phyloP scores from a whole-genome alignment of 305 asterid species.

The Ilex paraguariensis region DNA sequence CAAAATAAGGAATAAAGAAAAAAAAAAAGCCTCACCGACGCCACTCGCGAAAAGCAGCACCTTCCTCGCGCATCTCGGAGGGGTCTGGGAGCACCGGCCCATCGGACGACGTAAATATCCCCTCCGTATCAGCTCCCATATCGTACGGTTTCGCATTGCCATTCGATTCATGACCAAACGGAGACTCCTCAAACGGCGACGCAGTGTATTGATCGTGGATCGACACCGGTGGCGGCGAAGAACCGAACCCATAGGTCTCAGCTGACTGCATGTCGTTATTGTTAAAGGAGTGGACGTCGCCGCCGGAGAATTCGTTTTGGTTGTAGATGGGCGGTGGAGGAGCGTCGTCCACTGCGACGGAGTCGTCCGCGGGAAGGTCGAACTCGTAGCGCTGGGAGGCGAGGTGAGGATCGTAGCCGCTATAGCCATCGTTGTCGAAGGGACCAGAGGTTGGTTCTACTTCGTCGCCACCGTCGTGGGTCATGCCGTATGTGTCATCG shows the following conservation, averaged over 20 bases:
- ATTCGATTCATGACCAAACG: conserved; percentile 16
- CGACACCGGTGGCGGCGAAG: conserved; percentile 15
- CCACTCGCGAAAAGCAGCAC: conserved; percentile 88
- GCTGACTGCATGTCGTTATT: conserved; percentile 26
- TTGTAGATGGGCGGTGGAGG: conserved; percentile 23
- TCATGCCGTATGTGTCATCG: conserved; percentile 29
- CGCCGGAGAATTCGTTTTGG: conserved; percentile 28
- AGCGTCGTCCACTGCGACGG: conserved; percentile 20
- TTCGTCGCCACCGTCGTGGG: conserved; percentile 25
- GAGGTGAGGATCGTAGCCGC: conserved; percentile 14
- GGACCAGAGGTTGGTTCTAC: conserved; percentile 27
- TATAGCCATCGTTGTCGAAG: conserved; percentile 12
- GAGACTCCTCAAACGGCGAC: conserved; percentile 13
- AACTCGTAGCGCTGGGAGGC: conserved; percentile 12
- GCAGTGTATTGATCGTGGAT: conserved; percentile 3
- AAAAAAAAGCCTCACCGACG: conserved; percentile 57
- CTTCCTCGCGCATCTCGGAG: conserved; percentile 78
- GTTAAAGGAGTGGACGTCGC: neutral
- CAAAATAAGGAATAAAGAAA: neutral
- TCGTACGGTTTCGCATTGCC: conserved; percentile 34
- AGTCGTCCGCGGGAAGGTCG: conserved; percentile 27
- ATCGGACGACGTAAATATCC: conserved; percentile 40
- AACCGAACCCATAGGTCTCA: conserved; percentile 30
- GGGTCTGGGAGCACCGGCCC: conserved; percentile 90
- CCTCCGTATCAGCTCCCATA: conserved; percentile 45